Base-by-base conservation (phyloP, 331 rosid genomes). In the Saraca asoca region DNA sequence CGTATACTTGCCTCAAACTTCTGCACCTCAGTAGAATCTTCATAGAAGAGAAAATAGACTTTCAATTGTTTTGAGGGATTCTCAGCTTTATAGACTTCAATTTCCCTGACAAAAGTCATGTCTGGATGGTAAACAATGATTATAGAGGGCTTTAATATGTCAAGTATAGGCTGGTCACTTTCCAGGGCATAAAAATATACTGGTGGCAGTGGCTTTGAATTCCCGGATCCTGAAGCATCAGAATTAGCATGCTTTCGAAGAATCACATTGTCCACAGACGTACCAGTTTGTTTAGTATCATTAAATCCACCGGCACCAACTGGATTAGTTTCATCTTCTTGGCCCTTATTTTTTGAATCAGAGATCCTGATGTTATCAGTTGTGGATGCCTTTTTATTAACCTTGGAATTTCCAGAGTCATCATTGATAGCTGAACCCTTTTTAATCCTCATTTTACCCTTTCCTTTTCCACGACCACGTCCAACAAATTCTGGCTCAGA, bases 91-190 rank as follows among this genome's bases (percentile, higher is more conserved):
- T 85, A 81, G 17, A 89, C 87, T 87, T 93, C 98, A 55, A 93
- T 81, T 81, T 89, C 95, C 78, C 98, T 79, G 55, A 93, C 98
- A 82, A 93, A 89, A 51, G 91, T 77, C 87, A 89, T 70, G 58
- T 93, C 96, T 55, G 98, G 98, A 82, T 93, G 95, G 85, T 93
- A 93, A 51, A 89, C 96, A 74, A 93, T 73, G 73, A 93, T 70
- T 20, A 69, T 52, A 64, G 95, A 83, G 43, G 98, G 98, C 75
- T 83, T 86, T 81, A 89, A 82, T 66, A 79, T 76, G 77, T 89
- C 96, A 44, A 93, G 90, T 67, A 87, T 79, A 10, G 95, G 94
- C 48, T 84, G 96, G 74, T 90, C 94, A 78, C 95, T 87, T 85
- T 93, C 96, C 42, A 90, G 78, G 66, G 91, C 96, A 90, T 84